Evolutionary conservation across 371 early-diverging fungal species (phyloP).

Genomic region (Basidiobolus meristosporus): DNA sequence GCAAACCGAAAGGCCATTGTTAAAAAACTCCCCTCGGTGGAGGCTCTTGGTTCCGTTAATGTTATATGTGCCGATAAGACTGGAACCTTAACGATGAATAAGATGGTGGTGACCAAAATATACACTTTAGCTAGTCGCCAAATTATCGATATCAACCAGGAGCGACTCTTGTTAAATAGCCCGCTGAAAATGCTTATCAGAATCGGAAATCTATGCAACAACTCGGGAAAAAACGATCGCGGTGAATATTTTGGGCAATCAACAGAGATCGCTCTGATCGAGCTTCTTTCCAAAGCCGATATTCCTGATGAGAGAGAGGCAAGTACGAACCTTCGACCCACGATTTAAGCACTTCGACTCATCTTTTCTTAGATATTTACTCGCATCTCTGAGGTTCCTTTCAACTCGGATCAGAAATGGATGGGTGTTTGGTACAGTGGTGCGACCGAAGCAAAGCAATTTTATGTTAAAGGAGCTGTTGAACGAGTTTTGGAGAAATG

Average conservation of each 20-base stretch:
- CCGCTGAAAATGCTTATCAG: constrained; percentile 6
- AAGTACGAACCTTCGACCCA: not conserved
- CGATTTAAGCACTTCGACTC: not conserved
- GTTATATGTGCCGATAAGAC: constrained; percentile 95
- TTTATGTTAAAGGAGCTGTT: constrained; percentile 66
- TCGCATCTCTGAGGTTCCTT: constrained; percentile 62
- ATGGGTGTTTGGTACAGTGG: constrained; percentile 50
- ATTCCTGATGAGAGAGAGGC: too few species aligned
- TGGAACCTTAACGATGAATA: constrained; percentile 89
- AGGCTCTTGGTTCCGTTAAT: constrained; percentile 95
- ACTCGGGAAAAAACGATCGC: constrained; percentile 46
- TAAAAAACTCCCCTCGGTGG: constrained; percentile 83
- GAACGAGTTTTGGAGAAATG: constrained; percentile 53
- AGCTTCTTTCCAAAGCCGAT: too few species aligned
- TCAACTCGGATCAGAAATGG: constrained; percentile 77
- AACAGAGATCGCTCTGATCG: constrained; percentile 84
- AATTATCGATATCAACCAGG: not conserved
- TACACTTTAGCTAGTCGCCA: constrained; percentile 3
- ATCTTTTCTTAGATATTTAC: not conserved
- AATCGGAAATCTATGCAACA: constrained; percentile 11
- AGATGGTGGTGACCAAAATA: constrained; percentile 66
- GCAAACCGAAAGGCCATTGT: constrained; percentile 87
- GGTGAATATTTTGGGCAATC: constrained; percentile 70
- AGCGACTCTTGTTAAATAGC: not conserved
- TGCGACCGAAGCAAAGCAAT: constrained; percentile 6